These are phyloP conservation scores for Phytopythium delawarense DNA, from an alignment of 352 stramenopile species.

Conservation along the genomic window DNA sequence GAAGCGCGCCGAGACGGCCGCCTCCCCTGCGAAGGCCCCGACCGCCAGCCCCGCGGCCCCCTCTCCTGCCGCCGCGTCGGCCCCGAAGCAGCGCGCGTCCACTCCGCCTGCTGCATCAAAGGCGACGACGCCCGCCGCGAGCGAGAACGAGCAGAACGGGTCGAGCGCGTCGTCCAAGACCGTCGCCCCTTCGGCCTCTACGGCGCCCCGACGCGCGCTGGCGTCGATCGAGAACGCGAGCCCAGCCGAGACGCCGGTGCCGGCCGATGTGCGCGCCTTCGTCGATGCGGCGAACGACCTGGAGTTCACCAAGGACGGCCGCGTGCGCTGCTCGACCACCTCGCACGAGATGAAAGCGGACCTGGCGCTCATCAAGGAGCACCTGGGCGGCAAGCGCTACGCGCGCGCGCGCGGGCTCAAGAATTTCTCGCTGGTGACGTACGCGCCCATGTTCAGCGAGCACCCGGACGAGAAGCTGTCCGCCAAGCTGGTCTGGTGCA, in stretches of 20 bases:
- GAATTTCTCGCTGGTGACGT: slow-evolving; percentile 42
- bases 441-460: slow-evolving; percentile 58
- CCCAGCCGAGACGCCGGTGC: neutral
- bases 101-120: neutral
- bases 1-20: slow-evolving; percentile 1
- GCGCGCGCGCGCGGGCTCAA: slow-evolving; percentile 32
- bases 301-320: slow-evolving; percentile 36
- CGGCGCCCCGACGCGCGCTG: neutral
- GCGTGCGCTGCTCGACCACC: slow-evolving; percentile 55
- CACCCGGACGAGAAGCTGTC: slow-evolving; percentile 52
- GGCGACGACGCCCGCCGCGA: neutral
- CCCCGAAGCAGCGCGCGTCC: neutral
- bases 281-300: slow-evolving; percentile 37
- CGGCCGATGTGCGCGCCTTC: slow-evolving; percentile 33
- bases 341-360: slow-evolving; percentile 70
- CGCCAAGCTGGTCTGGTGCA: slow-evolving; percentile 52
- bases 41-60: neutral
- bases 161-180: neutral
- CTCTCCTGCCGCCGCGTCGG: neutral
- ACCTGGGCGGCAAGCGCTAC: slow-evolving; percentile 63
- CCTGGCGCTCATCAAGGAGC: slow-evolving; percentile 36
- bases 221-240: slow-evolving; percentile 3
- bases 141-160: neutral
- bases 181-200: neutral
- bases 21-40: neutral